Conservation (phyloP, 148 eudicot genomes). For the Polygonum maritimum region DNA sequence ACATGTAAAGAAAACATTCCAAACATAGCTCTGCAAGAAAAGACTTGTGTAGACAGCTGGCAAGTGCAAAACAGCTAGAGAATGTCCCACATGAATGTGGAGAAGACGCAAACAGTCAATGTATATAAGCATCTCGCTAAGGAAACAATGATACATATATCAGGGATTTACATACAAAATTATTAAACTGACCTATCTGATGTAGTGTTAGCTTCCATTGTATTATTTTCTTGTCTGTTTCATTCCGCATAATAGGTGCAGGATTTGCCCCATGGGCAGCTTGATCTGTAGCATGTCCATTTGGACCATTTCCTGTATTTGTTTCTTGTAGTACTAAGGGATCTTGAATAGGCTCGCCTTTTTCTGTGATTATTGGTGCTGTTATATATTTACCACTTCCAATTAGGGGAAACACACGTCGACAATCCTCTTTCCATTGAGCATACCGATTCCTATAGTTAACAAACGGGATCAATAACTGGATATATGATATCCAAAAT, state of each 20-base stretch:
- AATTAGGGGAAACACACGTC: conserved; percentile 66
- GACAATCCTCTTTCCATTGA: conserved; percentile 66
- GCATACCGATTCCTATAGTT: conserved; percentile 51
- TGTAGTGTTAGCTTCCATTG: conserved; percentile 95
- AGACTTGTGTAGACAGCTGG: background rate
- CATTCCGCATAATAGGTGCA: conserved; percentile 2
- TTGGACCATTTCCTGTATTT: conserved; percentile 20
- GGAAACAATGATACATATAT: background rate
- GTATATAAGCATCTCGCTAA: too few relatives aligned
- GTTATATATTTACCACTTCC: conserved; percentile 90
- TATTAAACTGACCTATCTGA: conserved; percentile 70
- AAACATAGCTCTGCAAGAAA: background rate
- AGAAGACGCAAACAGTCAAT: too few relatives aligned
- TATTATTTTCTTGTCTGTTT: conserved; percentile 49
- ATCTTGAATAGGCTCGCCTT: conserved; percentile 74
- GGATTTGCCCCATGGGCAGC: background rate
- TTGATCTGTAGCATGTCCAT: conserved; percentile 23
- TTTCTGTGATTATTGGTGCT: conserved; percentile 74
- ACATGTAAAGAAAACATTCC: background rate
- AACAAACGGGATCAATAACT: background rate
- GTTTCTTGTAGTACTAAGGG: conserved; percentile 76
- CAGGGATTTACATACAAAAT: background rate
- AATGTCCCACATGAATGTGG: too few relatives aligned
- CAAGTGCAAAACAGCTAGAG: too few relatives aligned
- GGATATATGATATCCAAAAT: background rate